Evolutionary conservation across 2,329 filamentous ascomycete species (phyloP), one percentile per base, ranked within the genome.

Genomic region (Corinectria fuckeliana): DNA sequence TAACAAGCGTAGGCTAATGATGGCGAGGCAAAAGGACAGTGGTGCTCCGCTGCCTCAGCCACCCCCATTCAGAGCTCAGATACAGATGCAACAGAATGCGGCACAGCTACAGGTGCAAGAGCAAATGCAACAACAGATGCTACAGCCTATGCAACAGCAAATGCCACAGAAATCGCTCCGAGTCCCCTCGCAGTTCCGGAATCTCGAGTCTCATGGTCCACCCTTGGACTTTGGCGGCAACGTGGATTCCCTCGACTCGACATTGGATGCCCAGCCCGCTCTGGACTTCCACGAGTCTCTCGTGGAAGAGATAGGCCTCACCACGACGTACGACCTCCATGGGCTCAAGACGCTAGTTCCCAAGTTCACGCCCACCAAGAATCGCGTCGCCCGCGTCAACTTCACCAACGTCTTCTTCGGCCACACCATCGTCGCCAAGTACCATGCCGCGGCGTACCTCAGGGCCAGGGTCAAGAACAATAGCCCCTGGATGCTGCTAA

Each of bases 1-100:
- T 76, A 93, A 93, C 69, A 93, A 93, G 81, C 92, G 92, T 76
- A 83, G 91, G 10, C 80, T 93, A 41, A 87, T 92, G 81, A 92
- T 92, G 90, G 91, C 91, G 25, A 86, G 91, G n/a, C 89, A 88
- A 70, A 86, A 92, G 72, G 88, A 92, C 74, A 14, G 41, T 30
- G 34, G 26, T 28, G 20, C 53, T 20, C 23, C 26, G 11, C 30
- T 47, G 25, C 50, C 45, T 5, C 71, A 74, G 57, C 73, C n/a
- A n/a, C n/a, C n/a, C n/a, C n/a, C n/a, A n/a, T n/a, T n/a, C n/a
- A n/a, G n/a, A n/a, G n/a, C 74, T n/a, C 58, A 25, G 14, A 25
- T 16, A 56, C 14, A 21, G 13, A 11, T 18, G 8, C 20, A 28
- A n/a, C n/a, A n/a, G n/a, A 5, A 13, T 32, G 25, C 42, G n/a